Evolutionary conservation across 2,329 filamentous ascomycete species (phyloP).

Genomic region (Claviceps sp.): DNA sequence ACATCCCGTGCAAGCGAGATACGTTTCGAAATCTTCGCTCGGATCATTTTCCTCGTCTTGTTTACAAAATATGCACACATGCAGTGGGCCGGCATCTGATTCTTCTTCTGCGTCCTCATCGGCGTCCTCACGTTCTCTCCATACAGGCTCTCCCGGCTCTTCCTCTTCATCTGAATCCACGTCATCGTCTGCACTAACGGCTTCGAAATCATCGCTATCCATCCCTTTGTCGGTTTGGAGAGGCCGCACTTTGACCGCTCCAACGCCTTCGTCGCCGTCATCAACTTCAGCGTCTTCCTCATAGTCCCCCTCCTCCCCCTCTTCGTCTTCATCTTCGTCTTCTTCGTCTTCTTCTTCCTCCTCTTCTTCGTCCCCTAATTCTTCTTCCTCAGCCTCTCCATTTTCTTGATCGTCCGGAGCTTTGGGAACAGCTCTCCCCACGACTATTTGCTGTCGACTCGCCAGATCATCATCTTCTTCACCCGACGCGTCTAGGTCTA

Average conservation of each 20-base stretch:
- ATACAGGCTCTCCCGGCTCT: constrained; percentile 21
- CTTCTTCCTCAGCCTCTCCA: constrained; percentile 17
- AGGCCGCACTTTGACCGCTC: constrained; percentile 42
- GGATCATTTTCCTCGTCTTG: constrained; percentile 74
- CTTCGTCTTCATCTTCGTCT: constrained; percentile 17
- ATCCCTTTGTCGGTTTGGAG: constrained; percentile 34
- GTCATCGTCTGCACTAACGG: constrained; percentile 36
- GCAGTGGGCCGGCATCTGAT: constrained; percentile 17
- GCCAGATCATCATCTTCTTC: constrained; percentile 25
- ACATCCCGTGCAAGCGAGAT: constrained; percentile 64
- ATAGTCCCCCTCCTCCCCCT: constrained; percentile 9
- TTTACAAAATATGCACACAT: constrained; percentile 58
- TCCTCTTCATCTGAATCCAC: constrained; percentile 40
- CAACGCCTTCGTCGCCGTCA: constrained; percentile 35
- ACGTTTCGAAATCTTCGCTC: constrained; percentile 66
- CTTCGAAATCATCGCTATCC: constrained; percentile 33
- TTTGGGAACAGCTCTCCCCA: constrained; percentile 10
- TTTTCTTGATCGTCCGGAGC: constrained; percentile 20
- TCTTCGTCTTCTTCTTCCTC: constrained; percentile 14
- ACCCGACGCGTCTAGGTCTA: constrained; percentile 29
- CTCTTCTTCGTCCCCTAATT: constrained; percentile 12
- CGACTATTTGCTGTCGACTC: constrained; percentile 16
- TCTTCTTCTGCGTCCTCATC: constrained; percentile 8
- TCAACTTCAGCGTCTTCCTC: constrained; percentile 18
- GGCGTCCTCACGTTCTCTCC: constrained; percentile 5